Evolutionary conservation across 164 flowering plant genomes (phyloP), one percentile per base, ranked within the genome.

Genomic region (Chimonanthus praecox): DNA sequence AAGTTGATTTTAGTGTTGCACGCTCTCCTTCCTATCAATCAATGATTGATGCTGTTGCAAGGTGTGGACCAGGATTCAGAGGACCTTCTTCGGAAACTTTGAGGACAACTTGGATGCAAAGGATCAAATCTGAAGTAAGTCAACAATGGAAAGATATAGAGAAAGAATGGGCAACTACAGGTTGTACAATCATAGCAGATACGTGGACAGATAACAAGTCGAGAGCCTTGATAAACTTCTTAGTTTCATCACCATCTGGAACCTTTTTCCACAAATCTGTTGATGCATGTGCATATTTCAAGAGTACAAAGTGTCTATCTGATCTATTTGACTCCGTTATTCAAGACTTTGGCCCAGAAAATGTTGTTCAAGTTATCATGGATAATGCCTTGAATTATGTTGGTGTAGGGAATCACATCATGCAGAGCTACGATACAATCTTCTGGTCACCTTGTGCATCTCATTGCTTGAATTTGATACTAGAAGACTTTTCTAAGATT

Each of bases 151-250:
- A 85, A 78, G 97, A 90, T 61, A 79, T 84, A 78, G 94, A 90
- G 82, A 89, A 84, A 78, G 98, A 92, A 73, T 92, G 97, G 98
- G 75, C 79, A 10, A 84, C 84, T 21, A 87, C 97, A 3, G 97
- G 98, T 54, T 94, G 97, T 76, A 92, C 98, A 3, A 83, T 94
- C 63, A 87, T 92, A 76, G 94, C 89, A 47, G 97, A 94, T 78
- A 84, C 95, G 66, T 94, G 97, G 97, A 90, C 97, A 54, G 98
- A 94, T 80, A 85, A 89, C 71, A 92, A 88, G 74, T 84, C 95
- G 33, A 88, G 87, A 77, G 91, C 97, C 77, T 33, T 91, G 60
- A 90, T 94, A n/a, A 92, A 94, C 77, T 92, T 94, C 80, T 78
- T 88, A 65, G 94, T 94, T 73, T 92, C 98, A 2, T 92, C 97